Percentiles rank a stretch among this genome's conserved stretches.
phyloP scores from a whole-genome alignment of 495 filamentous ascomycete species.

The Rhypophila decipiens region DNA sequence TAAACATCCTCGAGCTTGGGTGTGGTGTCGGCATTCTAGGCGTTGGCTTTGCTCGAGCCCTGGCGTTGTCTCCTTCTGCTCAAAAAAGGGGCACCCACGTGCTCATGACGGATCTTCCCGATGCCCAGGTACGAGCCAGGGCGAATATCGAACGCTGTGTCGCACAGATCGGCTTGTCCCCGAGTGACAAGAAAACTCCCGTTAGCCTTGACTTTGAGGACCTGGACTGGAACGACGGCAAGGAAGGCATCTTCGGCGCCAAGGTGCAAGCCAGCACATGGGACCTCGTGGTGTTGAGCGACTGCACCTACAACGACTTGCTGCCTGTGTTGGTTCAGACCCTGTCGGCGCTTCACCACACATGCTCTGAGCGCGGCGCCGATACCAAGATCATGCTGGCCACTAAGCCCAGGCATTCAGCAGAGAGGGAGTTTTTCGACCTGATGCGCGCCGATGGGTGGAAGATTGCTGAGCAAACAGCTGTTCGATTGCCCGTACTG shows the following conservation, averaged over 20 bases:
- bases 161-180: constrained; percentile 3
- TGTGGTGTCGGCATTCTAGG: constrained; percentile 83
- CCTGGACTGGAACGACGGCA: constrained; percentile 66
- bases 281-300: constrained; percentile 75
- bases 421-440: constrained; percentile 73
- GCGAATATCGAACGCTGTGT: constrained; percentile 33
- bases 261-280: constrained; percentile 37
- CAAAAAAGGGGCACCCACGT: constrained; percentile 30
- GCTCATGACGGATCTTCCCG: constrained; percentile 74
- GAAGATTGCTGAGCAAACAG: constrained; percentile 36
- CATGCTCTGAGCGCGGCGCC: constrained; percentile 8
- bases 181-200: constrained; percentile 1
- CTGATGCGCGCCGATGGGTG: constrained; percentile 60
- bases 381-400: constrained; percentile 56
- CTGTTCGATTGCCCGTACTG: constrained; percentile 52
- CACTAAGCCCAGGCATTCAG: constrained; percentile 79
- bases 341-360: constrained; percentile 45
- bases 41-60: constrained; percentile 58
- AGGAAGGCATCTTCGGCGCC: constrained; percentile 26
- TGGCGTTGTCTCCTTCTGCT: constrained; percentile 26
- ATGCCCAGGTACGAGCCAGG: constrained; percentile 53
- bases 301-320: constrained; percentile 95
- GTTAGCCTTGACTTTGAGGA: constrained; percentile 44
- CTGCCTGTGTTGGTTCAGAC: constrained; percentile 68
- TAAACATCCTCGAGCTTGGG: constrained; percentile 71